Percentiles rank a stretch among this genome's conserved stretches.
Evolutionary conservation across 768 basidiomycete genomes (phyloP).

Genomic region (Lyophyllum semitale): DNA sequence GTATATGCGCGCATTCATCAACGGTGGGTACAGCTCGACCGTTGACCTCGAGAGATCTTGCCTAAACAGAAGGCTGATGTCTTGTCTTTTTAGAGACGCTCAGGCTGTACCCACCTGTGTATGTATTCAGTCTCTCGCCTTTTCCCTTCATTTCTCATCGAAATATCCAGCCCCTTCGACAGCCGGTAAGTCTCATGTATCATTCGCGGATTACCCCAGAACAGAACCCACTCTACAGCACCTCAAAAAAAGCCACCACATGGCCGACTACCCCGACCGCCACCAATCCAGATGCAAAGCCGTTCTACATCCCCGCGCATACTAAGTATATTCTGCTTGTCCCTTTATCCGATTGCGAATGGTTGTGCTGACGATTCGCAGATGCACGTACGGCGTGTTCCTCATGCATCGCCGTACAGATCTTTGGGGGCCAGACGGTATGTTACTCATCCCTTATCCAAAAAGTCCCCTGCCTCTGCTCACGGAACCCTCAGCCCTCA

Average conservation of each 20-base stretch:
- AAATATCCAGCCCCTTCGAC: constrained; percentile 36
- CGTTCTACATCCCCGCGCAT: constrained; percentile 41
- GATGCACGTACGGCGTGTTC: constrained; percentile 48
- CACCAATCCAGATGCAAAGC: constrained; percentile 31
- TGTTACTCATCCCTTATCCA: not conserved
- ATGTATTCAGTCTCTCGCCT: constrained; percentile 14
- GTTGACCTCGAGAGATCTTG: not conserved
- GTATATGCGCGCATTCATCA: constrained; percentile 58
- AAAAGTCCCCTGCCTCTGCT: not conserved
- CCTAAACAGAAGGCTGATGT: too few species aligned
- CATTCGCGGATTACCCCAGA: too few species aligned
- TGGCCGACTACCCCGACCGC: constrained; percentile 18
- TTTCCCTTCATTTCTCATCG: not conserved
- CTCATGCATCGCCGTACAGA: constrained; percentile 65
- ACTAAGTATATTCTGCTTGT: constrained; percentile 24
- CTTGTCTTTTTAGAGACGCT: constrained; percentile 42
- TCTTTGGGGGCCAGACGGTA: constrained; percentile 71
- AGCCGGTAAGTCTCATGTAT: constrained; percentile 24
- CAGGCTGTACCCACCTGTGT: constrained; percentile 55
- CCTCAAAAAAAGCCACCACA: constrained; percentile 23
- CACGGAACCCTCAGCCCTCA: constrained; percentile 38
- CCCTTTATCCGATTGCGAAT: not conserved
- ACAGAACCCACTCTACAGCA: constrained; percentile 9
- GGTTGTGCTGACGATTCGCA: constrained; percentile 10
- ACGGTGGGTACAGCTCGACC: constrained; percentile 33